These are phyloP conservation scores for Pseudocercospora eumusae DNA, from an alignment of 2,329 filamentous ascomycete genomes.

Conservation along the genomic window DNA sequence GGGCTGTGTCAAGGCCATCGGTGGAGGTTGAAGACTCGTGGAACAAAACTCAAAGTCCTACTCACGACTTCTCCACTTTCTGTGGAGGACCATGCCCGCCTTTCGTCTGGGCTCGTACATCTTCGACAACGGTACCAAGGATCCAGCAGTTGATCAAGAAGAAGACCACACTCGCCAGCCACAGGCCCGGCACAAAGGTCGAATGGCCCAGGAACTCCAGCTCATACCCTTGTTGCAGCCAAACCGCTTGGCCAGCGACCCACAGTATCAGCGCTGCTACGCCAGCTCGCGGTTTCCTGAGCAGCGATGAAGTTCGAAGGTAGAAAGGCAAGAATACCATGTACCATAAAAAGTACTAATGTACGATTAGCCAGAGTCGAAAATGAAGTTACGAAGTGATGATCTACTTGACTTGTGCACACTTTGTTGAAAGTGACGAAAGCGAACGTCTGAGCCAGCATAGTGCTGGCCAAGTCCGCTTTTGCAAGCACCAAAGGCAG, in stretches of 20 bases:
- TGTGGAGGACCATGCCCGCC: neutral
- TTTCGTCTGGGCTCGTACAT: constrained; percentile 49
- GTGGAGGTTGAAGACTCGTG: constrained; percentile 19
- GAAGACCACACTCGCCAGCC: constrained; percentile 72
- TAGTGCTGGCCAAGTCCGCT: constrained; percentile 74
- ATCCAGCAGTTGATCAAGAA: constrained; percentile 88
- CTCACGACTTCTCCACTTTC: constrained; percentile 20
- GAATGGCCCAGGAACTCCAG: constrained; percentile 67
- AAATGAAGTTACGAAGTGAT: neutral
- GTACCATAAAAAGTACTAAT: constrained; percentile 97
- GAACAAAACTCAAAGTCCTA: constrained; percentile 10
- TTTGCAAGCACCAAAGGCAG: constrained; percentile 78
- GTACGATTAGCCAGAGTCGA: constrained; percentile 18
- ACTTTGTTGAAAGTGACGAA: constrained; percentile 99
- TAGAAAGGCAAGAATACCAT: constrained; percentile 91
- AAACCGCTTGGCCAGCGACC: constrained; percentile 66
- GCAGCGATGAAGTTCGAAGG: constrained; percentile 74
- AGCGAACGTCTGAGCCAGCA: constrained; percentile 94
- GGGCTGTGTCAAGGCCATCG: constrained; percentile 60
- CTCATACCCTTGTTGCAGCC: constrained; percentile 55
- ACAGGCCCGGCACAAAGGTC: constrained; percentile 84
- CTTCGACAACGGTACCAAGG: constrained; percentile 73
- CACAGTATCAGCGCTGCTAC: constrained; percentile 68
- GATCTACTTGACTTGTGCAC: constrained; percentile 86
- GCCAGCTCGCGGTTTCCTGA: constrained; percentile 63